Percentiles rank a stretch among this genome's conserved stretches.
phyloP scores from a whole-genome alignment of 352 stramenopile genomes.

The Phytophthora crassamura region DNA sequence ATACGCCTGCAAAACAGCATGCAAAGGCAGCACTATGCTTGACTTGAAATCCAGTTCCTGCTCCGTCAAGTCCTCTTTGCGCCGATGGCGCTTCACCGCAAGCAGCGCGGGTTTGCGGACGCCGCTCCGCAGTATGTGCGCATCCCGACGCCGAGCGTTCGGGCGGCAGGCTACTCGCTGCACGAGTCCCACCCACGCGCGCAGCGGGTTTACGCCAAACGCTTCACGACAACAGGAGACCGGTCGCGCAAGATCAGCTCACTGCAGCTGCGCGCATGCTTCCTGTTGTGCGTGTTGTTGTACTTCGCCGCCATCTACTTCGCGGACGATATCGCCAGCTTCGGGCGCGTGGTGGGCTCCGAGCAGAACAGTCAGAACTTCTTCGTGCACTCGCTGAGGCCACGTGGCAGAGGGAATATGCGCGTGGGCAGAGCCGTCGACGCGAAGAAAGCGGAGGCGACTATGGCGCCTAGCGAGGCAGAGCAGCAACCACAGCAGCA shows the following conservation, averaged over 20 bases:
- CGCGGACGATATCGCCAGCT: conserved; percentile 51
- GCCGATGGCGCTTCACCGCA: conserved; percentile 46
- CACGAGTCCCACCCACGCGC: conserved; percentile 21
- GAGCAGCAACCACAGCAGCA: conserved; percentile 1
- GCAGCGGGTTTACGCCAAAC: conserved; percentile 28
- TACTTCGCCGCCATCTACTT: conserved; percentile 64
- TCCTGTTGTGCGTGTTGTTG: conserved; percentile 56
- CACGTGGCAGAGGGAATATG: conserved; percentile 19
- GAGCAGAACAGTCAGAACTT: conserved; percentile 39
- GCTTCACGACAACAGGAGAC: conserved; percentile 21
- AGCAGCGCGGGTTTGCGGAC: conserved; percentile 34
- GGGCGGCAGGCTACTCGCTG: conserved; percentile 20
- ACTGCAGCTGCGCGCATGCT: conserved; percentile 58
- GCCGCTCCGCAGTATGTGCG: conserved; percentile 42
- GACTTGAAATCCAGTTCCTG: too few species aligned
- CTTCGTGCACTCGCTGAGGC: conserved; percentile 42
- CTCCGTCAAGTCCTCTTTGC: background rate
- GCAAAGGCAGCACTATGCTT: too few species aligned
- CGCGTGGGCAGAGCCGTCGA: conserved; percentile 34
- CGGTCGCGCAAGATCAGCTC: conserved; percentile 49
- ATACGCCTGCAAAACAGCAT: too few species aligned
- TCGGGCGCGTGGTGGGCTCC: conserved; percentile 37
- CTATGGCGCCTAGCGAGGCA: background rate
- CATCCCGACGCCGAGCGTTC: conserved; percentile 27
- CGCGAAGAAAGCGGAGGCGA: conserved; percentile 26